phyloP scores from a whole-genome alignment of 2,329 filamentous ascomycete genomes.

The Colletotrichum sp. region DNA sequence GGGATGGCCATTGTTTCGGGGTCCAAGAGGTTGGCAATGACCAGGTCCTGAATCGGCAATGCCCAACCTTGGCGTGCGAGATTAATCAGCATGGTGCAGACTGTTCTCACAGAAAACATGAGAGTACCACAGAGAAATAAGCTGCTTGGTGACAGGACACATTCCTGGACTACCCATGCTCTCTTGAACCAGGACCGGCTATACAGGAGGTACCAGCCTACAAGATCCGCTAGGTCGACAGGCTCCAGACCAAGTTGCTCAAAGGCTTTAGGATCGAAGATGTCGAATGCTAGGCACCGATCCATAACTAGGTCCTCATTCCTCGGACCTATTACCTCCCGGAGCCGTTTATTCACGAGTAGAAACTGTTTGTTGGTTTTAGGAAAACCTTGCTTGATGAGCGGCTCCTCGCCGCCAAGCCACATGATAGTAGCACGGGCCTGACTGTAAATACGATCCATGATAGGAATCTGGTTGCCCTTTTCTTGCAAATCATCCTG shows the following conservation, averaged over 20 bases:
- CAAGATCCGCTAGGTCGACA: fast-evolving
- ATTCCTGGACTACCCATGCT: background rate
- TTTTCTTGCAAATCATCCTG: background rate
- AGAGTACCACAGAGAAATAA: background rate
- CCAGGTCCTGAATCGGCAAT: background rate
- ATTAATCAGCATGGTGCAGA: too few species aligned
- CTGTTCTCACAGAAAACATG: background rate
- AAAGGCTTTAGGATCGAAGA: fast-evolving
- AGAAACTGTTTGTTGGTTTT: fast-evolving
- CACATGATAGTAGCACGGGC: background rate
- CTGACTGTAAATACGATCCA: background rate
- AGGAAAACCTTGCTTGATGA: background rate
- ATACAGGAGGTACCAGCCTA: background rate
- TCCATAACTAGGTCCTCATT: background rate
- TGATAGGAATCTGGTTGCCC: background rate
- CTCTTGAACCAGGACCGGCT: background rate
- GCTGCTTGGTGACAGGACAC: fast-evolving
- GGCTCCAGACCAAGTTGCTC: background rate
- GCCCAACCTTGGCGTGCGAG: too few species aligned
- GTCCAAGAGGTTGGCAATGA: fast-evolving
- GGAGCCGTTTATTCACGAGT: fast-evolving
- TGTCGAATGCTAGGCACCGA: fast-evolving
- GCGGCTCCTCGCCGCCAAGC: background rate
- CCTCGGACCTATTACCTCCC: fast-evolving
- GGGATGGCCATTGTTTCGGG: background rate